Evolutionary conservation across 1,139 yeast genomes (phyloP).

Genomic region (Blastobotrys raffinosifermentans): DNA sequence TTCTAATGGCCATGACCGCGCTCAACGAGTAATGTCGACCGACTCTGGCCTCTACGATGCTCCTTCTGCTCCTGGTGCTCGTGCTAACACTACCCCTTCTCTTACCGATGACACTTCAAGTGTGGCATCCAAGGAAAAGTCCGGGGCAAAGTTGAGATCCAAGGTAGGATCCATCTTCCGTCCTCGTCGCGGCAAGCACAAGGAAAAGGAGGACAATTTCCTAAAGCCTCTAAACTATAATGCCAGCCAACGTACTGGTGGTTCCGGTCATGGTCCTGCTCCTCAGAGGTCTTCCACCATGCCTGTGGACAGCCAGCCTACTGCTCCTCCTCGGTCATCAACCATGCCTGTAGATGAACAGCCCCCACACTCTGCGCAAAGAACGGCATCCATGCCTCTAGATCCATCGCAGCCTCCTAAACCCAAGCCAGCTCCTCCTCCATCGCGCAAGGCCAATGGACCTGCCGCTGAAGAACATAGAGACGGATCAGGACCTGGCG

Average conservation of each 20-base stretch:
- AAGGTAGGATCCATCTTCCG: conserved; percentile 82
- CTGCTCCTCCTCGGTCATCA: too few species aligned
- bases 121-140: conserved; percentile 6
- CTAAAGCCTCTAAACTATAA: too few species aligned
- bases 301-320: too few species aligned
- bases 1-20: conserved; percentile 1
- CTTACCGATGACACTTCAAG: conserved; percentile 11
- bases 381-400: background rate
- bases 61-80: conserved; percentile 2
- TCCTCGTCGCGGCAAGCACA: conserved; percentile 35
- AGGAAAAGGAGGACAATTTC: too few species aligned
- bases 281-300: too few species aligned
- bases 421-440: conserved; percentile 59
- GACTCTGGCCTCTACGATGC: conserved; percentile 6
- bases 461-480: conserved; percentile 2
- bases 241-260: too few species aligned
- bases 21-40: conserved; percentile 4
- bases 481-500: conserved; percentile 8
- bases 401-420: conserved; percentile 1
- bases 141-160: conserved; percentile 50
- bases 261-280: too few species aligned
- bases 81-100: conserved; percentile 21
- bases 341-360: too few species aligned
- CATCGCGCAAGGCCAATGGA: conserved; percentile 49
- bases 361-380: too few species aligned